phyloP scores from a whole-genome alignment of 2,329 filamentous ascomycete genomes.

The Pyricularia grisea region DNA sequence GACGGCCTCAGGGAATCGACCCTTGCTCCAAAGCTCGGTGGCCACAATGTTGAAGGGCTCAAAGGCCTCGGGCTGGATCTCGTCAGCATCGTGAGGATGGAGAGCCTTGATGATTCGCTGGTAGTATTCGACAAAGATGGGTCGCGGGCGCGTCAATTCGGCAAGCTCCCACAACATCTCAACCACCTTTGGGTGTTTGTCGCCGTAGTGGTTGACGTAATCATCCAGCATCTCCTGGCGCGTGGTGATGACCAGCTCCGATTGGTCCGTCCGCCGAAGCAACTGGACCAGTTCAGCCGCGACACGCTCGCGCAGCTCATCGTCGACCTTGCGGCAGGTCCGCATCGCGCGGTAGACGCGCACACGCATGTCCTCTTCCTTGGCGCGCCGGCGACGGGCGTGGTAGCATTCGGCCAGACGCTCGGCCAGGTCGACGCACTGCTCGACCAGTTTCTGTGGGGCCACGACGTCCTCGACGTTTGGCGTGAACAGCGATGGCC shows the following conservation, averaged over 20 bases:
- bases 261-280: not conserved
- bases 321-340: not conserved
- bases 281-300: not conserved
- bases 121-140: not conserved
- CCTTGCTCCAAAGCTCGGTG: not conserved
- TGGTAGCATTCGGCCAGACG: not conserved
- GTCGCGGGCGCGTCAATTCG: not conserved
- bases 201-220: not conserved
- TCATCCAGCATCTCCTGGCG: not conserved
- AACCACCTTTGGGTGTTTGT: not conserved
- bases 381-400: not conserved
- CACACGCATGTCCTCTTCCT: not conserved
- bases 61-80: not conserved
- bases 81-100: not conserved
- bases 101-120: not conserved
- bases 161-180: not conserved
- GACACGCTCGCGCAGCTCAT: not conserved
- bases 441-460: not conserved
- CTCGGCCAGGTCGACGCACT: not conserved
- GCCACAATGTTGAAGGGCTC: not conserved
- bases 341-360: not conserved
- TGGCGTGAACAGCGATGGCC: not conserved
- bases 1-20: not conserved
- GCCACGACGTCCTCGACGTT: not conserved
- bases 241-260: not conserved